phyloP scores from a whole-genome alignment of 495 filamentous ascomycete species.

The Tuber aestivum region DNA sequence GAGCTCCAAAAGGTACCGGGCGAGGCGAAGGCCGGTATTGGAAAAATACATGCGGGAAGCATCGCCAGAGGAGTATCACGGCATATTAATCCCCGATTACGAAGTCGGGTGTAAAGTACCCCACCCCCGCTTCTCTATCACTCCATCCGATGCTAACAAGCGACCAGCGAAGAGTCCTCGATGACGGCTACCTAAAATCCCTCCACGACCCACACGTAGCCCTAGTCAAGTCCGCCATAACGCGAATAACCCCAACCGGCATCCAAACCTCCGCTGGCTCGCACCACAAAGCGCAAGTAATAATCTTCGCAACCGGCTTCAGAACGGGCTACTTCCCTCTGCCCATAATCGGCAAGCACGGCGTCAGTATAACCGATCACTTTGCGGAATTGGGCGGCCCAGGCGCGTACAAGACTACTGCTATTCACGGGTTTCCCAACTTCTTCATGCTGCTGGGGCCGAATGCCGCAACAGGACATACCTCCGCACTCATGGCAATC shows the following conservation, averaged over 20 bases:
- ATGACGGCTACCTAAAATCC: slow-evolving; percentile 52
- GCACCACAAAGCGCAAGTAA: slow-evolving; percentile 54
- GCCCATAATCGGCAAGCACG: slow-evolving; percentile 48
- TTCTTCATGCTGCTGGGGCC: slow-evolving; percentile 64
- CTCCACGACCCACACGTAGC: slow-evolving; percentile 54
- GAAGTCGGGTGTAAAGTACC: slow-evolving; percentile 54
- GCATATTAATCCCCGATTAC: slow-evolving; percentile 60
- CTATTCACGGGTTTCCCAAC: slow-evolving; percentile 62
- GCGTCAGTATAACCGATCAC: slow-evolving; percentile 50
- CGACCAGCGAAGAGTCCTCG: slow-evolving; percentile 50
- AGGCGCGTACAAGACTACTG: slow-evolving; percentile 59
- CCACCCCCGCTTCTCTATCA: neutral
- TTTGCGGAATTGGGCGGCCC: slow-evolving; percentile 54
- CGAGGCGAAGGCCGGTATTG: slow-evolving; percentile 45
- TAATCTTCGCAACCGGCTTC: slow-evolving; percentile 58
- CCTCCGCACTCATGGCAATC: slow-evolving; percentile 54
- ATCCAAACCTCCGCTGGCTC: slow-evolving; percentile 38
- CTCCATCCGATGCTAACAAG: neutral
- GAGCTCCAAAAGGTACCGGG: slow-evolving; percentile 41
- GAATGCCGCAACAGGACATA: slow-evolving; percentile 61
- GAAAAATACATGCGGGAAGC: slow-evolving; percentile 49
- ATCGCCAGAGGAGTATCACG: slow-evolving; percentile 57
- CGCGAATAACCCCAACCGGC: slow-evolving; percentile 42
- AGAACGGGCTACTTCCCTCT: slow-evolving; percentile 48
- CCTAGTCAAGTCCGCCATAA: slow-evolving; percentile 46